These are phyloP conservation scores for Naganishia friedmannii DNA, from an alignment of 768 basidiomycete genomes.

Conservation along the genomic window DNA sequence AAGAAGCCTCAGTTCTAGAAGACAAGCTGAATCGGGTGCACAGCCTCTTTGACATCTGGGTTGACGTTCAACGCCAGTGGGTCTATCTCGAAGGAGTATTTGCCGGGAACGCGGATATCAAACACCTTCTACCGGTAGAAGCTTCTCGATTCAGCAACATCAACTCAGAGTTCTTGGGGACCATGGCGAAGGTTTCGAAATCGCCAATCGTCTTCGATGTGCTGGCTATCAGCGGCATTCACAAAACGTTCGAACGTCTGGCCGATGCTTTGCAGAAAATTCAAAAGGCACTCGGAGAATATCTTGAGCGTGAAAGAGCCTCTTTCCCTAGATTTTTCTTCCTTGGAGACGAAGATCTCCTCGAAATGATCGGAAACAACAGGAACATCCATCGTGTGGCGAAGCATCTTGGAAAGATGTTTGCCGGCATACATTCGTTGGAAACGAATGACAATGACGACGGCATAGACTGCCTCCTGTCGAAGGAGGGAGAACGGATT, in stretches of 20 bases:
- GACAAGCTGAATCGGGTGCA: conserved; percentile 95
- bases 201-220: conserved; percentile 96
- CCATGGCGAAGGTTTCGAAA: conserved; percentile 99
- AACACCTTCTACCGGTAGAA: conserved; percentile 95
- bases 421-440: conserved; percentile 91
- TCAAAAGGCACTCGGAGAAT: conserved; percentile 98
- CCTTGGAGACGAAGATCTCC: conserved; percentile 94
- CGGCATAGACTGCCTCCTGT: conserved; percentile 83
- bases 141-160: conserved; percentile 97
- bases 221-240: conserved; percentile 90
- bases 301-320: conserved; percentile 92
- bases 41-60: conserved; percentile 98
- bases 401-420: conserved; percentile 99
- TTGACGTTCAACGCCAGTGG: conserved; percentile 99
- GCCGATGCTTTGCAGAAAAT: conserved; percentile 96
- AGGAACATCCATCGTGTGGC: conserved; percentile 96
- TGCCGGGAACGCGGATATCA: conserved; percentile 99
- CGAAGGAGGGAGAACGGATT: conserved; percentile 92
- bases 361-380: conserved; percentile 99
- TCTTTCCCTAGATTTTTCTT: conserved; percentile 99
- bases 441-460: conserved; percentile 72
- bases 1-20: conserved; percentile 78
- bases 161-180: conserved; percentile 93
- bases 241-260: conserved; percentile 94
- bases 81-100: conserved; percentile 99